phyloP scores from a whole-genome alignment of 2,329 filamentous ascomycete genomes.

The Venturia nashicola region DNA sequence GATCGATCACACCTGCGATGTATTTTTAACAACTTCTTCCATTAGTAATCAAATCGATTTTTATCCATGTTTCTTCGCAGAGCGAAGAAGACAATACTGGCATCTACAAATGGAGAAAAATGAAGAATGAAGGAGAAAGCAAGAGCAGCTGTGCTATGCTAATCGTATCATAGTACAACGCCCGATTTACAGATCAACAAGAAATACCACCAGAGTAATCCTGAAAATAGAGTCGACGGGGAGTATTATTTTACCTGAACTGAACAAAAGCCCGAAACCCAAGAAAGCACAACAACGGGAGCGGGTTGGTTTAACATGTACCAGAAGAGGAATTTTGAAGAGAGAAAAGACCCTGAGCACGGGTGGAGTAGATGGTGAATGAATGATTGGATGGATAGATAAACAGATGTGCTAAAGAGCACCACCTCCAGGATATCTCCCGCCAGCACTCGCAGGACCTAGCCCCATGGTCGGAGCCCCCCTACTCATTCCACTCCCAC shows the following conservation, averaged over 20 bases:
- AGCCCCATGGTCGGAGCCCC: slow-evolving; percentile 10
- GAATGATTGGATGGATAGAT: background rate
- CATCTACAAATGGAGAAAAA: background rate
- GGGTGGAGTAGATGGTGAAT: background rate
- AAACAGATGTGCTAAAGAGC: background rate
- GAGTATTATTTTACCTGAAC: background rate
- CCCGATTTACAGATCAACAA: too few species aligned
- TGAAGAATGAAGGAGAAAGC: background rate
- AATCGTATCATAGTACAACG: too few species aligned
- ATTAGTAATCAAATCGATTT: too few species aligned
- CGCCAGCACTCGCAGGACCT: slow-evolving; percentile 1
- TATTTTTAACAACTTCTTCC: too few species aligned
- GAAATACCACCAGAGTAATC: background rate
- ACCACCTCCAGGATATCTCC: background rate
- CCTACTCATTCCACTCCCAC: slow-evolving; percentile 15
- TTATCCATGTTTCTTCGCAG: too few species aligned
- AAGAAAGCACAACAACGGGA: too few species aligned
- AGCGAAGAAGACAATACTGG: background rate
- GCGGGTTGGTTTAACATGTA: background rate
- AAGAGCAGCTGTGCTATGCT: background rate
- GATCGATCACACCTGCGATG: too few species aligned
- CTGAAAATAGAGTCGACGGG: background rate
- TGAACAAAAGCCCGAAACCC: background rate
- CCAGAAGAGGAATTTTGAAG: background rate
- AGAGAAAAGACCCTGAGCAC: background rate